These are phyloP conservation scores for Russula abietina DNA, from an alignment of 768 basidiomycete species.

Conservation along the genomic window DNA sequence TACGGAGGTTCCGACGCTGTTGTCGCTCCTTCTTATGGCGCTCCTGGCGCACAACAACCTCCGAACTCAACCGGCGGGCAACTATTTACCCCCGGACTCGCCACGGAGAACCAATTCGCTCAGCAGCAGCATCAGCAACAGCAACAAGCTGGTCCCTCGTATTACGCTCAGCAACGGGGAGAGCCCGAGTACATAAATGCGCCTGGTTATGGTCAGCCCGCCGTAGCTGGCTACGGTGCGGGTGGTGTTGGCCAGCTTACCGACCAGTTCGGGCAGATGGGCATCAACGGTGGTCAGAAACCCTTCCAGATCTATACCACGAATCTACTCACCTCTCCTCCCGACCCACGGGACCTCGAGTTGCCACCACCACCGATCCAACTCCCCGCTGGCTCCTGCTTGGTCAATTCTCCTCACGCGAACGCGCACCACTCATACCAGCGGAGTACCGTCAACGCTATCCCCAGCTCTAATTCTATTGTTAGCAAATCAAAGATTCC, in stretches of 20 bases:
- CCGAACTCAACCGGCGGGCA: conserved; percentile 43
- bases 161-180: conserved; percentile 40
- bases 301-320: conserved; percentile 76
- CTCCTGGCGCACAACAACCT: conserved; percentile 38
- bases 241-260: conserved; percentile 55
- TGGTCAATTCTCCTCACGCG: conserved; percentile 70
- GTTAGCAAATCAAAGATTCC: conserved; percentile 44
- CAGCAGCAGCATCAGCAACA: conserved; percentile 46
- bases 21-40: conserved; percentile 41
- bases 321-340: conserved; percentile 88
- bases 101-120: conserved; percentile 58
- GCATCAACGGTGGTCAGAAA: conserved; percentile 58
- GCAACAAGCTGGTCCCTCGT: conserved; percentile 39
- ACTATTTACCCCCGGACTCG: conserved; percentile 83
- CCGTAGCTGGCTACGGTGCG: conserved; percentile 35
- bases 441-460: conserved; percentile 53
- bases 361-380: conserved; percentile 84
- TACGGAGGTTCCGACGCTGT: conserved; percentile 48
- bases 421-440: conserved; percentile 91
- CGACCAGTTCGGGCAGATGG: conserved; percentile 88
- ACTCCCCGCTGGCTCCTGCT: conserved; percentile 76
- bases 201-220: conserved; percentile 41
- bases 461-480: conserved; percentile 23
- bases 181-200: conserved; percentile 42
- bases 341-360: conserved; percentile 80